Evolutionary conservation across 768 basidiomycete species (phyloP), one percentile per base, ranked within the genome.

Genomic region (Boletus reticuloceps): DNA sequence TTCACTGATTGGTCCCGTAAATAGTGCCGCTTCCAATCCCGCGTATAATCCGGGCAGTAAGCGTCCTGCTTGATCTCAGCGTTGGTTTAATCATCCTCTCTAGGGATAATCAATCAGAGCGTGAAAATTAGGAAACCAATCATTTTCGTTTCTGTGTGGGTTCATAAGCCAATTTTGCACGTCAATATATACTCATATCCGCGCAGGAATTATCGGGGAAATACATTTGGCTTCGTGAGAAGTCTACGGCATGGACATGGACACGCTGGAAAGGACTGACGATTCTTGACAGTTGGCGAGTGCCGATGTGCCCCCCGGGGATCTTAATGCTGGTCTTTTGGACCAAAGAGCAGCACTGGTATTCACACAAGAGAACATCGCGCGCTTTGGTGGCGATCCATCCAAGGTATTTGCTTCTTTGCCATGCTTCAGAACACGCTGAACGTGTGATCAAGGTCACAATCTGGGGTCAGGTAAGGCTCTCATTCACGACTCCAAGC

Each of bases 291-390:
- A 81, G 78, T 70, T 84, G 27, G 70, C 83, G 2, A 83, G 82
- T 51, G 54, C 68, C 1, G 66, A 72, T 50, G 74, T 82, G 7
- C 67, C 72, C 1, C 68, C 79, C 0, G 63, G 79, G 56, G 80
- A 84, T 57, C 69, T 84, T 27, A 86, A 87, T 57, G 76, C 77
- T 3, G 86, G 86, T 14, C 69, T 88, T 16, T 72, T 71, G 34
- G 88, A 90, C 64, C 85, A 88, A 67, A 71, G 76, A 1, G 71
- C 75, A 32, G 84, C 85, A 0, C 68, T 91, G 0, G 59, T 71
- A 16, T 89, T 86, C 67, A 70, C 89, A 1, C 79, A 86, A 56
- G 72, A 83, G n/a, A 85, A 89, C 60, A 82, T 88, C 17, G 77
- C 72, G 4, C 76, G 77, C 4, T 89, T 89, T 61, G 85, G 85